Evolutionary conservation across 2,329 filamentous ascomycete species (phyloP), one percentile per base, ranked within the genome.

Genomic region (Zarea fungicola): DNA sequence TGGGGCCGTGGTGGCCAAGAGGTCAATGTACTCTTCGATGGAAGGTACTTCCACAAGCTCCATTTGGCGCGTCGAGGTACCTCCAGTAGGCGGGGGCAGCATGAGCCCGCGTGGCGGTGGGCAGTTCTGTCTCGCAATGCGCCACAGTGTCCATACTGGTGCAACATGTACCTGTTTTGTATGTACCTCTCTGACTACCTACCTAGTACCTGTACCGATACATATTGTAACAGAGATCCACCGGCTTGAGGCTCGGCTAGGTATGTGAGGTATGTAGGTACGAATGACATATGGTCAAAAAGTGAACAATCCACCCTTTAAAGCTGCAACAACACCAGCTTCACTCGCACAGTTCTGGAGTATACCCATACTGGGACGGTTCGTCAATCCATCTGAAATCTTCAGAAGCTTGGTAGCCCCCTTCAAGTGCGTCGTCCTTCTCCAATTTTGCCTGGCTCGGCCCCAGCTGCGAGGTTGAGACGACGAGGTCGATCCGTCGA

Each of bases 221-320:
- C 44, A 34, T 32, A 35, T 10, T 14, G 18, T 18, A 23, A 41
- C 29, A 31, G 46, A 48, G 46, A 16, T 48, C 46, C 46, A 48
- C 37, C 37, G 37, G 35, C 45, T 48, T 22, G 45, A 48, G 22
- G 16, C n/a, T 29, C 29, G 29, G 44, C 25, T 11, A 40, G 46
- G 37, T 31, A n/a, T n/a, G n/a, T n/a, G n/a, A n/a, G n/a, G n/a
- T n/a, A n/a, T n/a, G n/a, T n/a, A n/a, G n/a, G n/a, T n/a, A n/a
- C n/a, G n/a, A 28, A 48, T 42, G 46, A 48, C 46, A 36, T 36
- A 23, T 32, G 31, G 45, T 25, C 3, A 37, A 11, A 13, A 31
- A 40, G n/a, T 22, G 16, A 5, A 34, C 35, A 36, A 28, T 36
- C 23, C 45, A 48, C 39, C 8, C 39, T 14, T n/a, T 23, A 31